Base-by-base conservation (phyloP, 228 moss, liverwort and hornwort species). In the Sphagnum magellanicum region DNA sequence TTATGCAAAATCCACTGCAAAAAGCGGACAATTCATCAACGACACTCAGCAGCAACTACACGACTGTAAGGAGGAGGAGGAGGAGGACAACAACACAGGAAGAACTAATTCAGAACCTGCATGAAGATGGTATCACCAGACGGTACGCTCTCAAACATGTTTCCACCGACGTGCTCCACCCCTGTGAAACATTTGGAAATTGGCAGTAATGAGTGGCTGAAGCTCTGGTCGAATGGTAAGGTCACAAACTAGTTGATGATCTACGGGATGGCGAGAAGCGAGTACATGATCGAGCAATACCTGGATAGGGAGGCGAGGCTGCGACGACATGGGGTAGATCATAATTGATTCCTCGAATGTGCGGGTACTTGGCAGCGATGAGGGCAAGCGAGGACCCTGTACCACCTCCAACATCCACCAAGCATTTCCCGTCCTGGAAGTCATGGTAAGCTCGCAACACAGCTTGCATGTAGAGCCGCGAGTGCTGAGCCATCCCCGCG, bases 371-470 rank as follows among this genome's bases (percentile, higher is more conserved):
- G 5, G 69, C 52, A 9, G 53, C 65, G 4, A 85, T 79, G 14
- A 71, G 10, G 13, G 63, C 51, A 0, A 79, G 63, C 4, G 74
- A 11, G 10, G 79, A 52, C 0, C 10, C 81, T 0, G 63, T 70
- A 0, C 85, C 81, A 1, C 81, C 79, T n/a, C 81, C 85, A 48
- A 81, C 81, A 66, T 85, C 85, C 53, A 85, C 74, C 79, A 85
- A 51, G 48, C 81, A 79, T 49, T 75, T 60, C 8, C 75, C 70
- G 1, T 51, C 72, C 0, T 68, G 70, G 6, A 81, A 79, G 0
- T 77, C 81, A 6, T 5, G 53, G 58, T 85, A 81, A 0, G 47
- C 64, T 6, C 76, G 72, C 81, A 79, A 11, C 58, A 81, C 61
- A 5, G 79, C 78, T 6, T 55, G 67, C 79, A 85, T 68, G 63